Percentiles rank a stretch among this genome's conserved stretches.
phyloP scores from a whole-genome alignment of 2,329 filamentous ascomycete genomes.

The Mycosphaerella sp. region DNA sequence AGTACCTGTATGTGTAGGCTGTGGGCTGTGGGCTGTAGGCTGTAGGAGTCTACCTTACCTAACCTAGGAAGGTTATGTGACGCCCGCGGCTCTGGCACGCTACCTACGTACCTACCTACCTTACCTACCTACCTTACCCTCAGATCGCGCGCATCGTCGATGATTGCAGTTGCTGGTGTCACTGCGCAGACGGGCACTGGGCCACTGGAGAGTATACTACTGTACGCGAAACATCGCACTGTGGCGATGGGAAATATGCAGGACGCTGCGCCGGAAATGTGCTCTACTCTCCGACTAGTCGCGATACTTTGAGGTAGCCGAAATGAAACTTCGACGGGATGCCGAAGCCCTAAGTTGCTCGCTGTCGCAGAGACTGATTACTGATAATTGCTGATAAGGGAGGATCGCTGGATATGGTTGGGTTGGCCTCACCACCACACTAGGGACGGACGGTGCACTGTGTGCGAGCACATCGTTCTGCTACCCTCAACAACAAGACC shows the following conservation, averaged over 20 bases:
- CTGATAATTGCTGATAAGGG: neutral
- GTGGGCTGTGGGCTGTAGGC: too few species aligned
- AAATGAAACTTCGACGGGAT: constrained; percentile 10
- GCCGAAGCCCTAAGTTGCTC: neutral
- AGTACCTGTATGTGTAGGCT: too few species aligned
- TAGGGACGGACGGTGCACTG: too few species aligned
- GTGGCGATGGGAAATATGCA: neutral
- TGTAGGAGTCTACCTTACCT: too few species aligned
- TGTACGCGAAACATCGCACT: constrained; percentile 7
- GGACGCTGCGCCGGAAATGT: neutral
- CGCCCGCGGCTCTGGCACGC: constrained; percentile 10
- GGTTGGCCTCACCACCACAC: too few species aligned
- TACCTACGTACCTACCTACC: neutral
- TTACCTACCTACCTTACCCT: too few species aligned
- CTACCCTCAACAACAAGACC: neutral
- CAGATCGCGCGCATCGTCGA: constrained; percentile 9
- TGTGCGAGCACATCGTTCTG: neutral
- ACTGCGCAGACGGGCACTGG: neutral
- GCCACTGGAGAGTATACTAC: neutral
- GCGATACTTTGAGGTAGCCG: constrained; percentile 8
- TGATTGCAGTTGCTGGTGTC: constrained; percentile 14
- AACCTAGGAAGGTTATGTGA: neutral
- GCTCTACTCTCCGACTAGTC: neutral
- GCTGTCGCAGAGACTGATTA: neutral
- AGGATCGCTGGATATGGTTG: too few species aligned